Conservation (phyloP, 2,329 filamentous ascomycete genomes). For the Fusarium abutilonis region DNA sequence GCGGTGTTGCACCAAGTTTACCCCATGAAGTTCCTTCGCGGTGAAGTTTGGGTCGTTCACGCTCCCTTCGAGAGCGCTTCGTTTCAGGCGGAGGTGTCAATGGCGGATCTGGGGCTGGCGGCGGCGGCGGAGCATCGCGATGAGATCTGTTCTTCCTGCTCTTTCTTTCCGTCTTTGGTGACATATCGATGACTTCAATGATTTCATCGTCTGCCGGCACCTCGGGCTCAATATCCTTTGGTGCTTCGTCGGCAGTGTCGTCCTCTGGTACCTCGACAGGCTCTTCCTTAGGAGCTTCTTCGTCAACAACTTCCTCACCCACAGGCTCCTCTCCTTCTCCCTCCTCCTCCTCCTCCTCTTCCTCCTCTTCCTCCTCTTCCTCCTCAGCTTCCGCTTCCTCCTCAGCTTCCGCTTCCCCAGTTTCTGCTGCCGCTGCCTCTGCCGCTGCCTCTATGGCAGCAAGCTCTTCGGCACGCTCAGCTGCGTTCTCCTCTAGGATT, state of each 20-base stretch:
- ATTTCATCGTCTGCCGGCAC: constrained; percentile 28
- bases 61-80: constrained; percentile 71
- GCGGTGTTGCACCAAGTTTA: constrained; percentile 71
- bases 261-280: constrained; percentile 17
- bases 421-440: constrained; percentile 43
- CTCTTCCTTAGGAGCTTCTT: constrained; percentile 47
- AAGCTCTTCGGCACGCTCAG: constrained; percentile 41
- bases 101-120: constrained; percentile 58
- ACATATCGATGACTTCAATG: constrained; percentile 62
- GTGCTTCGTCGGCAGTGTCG: constrained; percentile 31
- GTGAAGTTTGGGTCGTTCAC: constrained; percentile 75
- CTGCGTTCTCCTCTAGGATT: constrained; percentile 20
- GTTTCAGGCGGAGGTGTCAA: constrained; percentile 64
- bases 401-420: constrained; percentile 30
- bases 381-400: constrained; percentile 4
- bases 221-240: constrained; percentile 47
- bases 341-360: constrained; percentile 1
- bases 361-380: neutral
- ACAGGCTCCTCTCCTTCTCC: constrained; percentile 33
- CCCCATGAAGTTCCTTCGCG: constrained; percentile 79
- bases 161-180: constrained; percentile 57
- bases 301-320: constrained; percentile 32
- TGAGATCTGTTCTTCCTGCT: constrained; percentile 55
- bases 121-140: constrained; percentile 51
- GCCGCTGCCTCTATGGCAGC: constrained; percentile 21